A percentile compares a stretch with the other conserved stretches of the same genome.
Evolutionary conservation across 2,329 filamentous ascomycete genomes (phyloP).

Genomic region (Graphium sp.): DNA sequence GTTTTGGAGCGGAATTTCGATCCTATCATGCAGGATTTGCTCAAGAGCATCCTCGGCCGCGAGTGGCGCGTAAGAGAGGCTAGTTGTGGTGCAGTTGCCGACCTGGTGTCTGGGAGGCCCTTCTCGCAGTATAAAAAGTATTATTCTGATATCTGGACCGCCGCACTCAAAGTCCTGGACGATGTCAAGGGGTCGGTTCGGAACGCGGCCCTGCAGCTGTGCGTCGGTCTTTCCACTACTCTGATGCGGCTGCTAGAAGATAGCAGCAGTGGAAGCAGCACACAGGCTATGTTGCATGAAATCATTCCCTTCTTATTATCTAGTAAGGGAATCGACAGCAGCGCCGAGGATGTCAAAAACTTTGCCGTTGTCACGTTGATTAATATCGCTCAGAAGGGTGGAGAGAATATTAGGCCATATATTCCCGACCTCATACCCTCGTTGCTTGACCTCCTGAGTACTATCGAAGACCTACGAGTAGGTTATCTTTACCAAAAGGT

Average conservation of each 20-base stretch:
- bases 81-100: constrained; percentile 76
- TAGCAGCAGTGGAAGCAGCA: constrained; percentile 51
- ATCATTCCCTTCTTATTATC: constrained; percentile 85
- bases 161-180: constrained; percentile 80
- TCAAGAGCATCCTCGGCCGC: constrained; percentile 71
- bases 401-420: constrained; percentile 62
- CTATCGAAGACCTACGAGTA: constrained; percentile 73
- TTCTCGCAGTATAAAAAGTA: constrained; percentile 68
- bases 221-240: constrained; percentile 68
- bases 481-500: constrained; percentile 90
- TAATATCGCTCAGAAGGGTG: constrained; percentile 78
- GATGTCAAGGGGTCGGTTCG: constrained; percentile 91
- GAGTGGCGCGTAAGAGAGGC: constrained; percentile 92
- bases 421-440: constrained; percentile 68
- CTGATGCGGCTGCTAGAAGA: constrained; percentile 75
- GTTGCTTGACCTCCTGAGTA: constrained; percentile 67
- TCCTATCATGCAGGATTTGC: constrained; percentile 71
- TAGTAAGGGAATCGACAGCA: constrained; percentile 74
- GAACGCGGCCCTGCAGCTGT: constrained; percentile 63
- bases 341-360: constrained; percentile 69
- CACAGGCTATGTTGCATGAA: constrained; percentile 65
- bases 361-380: constrained; percentile 75
- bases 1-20: constrained; percentile 74
- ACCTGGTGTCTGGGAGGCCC: constrained; percentile 68
- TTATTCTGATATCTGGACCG: constrained; percentile 69